These are phyloP conservation scores for Dactylellina parvicollis DNA, from an alignment of 2,329 filamentous ascomycete genomes.

Conservation along the genomic window DNA sequence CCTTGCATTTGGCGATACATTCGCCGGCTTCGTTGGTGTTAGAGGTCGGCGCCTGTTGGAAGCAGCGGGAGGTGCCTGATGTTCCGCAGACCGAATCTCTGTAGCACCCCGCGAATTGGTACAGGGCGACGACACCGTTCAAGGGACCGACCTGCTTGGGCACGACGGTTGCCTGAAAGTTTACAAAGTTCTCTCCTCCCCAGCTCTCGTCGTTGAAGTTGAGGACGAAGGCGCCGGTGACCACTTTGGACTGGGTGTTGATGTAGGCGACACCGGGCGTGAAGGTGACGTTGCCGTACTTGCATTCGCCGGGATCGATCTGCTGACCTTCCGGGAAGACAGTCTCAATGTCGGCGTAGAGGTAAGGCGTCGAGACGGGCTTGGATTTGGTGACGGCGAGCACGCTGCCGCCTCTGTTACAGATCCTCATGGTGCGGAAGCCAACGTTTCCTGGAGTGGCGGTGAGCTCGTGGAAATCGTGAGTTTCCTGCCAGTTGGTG, in stretches of 20 bases:
- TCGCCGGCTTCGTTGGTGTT: constrained; percentile 60
- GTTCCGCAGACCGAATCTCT: constrained; percentile 57
- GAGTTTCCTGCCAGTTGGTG: constrained; percentile 55
- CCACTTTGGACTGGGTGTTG: constrained; percentile 54
- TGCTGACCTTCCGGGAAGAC: constrained; percentile 54
- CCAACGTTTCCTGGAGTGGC: constrained; percentile 58
- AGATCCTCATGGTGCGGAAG: constrained; percentile 60
- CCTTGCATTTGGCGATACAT: constrained; percentile 60
- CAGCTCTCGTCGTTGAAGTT: constrained; percentile 63
- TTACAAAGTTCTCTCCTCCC: constrained; percentile 61
- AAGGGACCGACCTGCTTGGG: constrained; percentile 61
- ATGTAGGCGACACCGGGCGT: constrained; percentile 55
- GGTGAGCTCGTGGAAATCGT: constrained; percentile 26
- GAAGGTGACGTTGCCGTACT: constrained; percentile 60
- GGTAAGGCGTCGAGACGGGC: constrained; percentile 36
- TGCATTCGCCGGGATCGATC: constrained; percentile 59
- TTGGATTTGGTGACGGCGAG: constrained; percentile 62
- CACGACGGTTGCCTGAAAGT: constrained; percentile 60
- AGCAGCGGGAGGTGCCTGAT: constrained; percentile 60
- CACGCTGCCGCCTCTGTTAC: constrained; percentile 61
- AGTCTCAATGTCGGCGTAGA: constrained; percentile 50
- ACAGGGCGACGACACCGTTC: constrained; percentile 58
- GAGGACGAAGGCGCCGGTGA: constrained; percentile 61
- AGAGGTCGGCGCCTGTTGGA: constrained; percentile 58
- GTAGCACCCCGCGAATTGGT: constrained; percentile 63